These are phyloP conservation scores for Rasamsonia emersonii DNA, from an alignment of 2,329 filamentous ascomycete genomes.

Conservation along the genomic window DNA sequence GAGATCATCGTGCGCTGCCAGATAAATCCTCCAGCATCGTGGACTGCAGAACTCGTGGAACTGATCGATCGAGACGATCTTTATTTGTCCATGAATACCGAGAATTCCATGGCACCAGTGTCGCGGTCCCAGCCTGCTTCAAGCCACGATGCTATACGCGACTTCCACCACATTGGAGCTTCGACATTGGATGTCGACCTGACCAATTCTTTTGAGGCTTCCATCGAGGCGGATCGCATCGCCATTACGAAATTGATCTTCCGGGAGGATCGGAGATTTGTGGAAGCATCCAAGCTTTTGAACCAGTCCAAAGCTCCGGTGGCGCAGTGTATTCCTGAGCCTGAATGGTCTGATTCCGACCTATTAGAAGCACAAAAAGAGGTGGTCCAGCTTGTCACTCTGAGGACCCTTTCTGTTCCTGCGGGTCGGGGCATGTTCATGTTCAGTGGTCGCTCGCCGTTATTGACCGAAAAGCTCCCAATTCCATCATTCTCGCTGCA, in stretches of 20 bases:
- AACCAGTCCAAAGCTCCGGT: conserved; percentile 73
- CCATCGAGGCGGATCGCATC: conserved; percentile 74
- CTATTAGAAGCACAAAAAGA: conserved; percentile 89
- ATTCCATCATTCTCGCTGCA: conserved; percentile 86
- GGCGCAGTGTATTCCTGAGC: conserved; percentile 66
- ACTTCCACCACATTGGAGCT: conserved; percentile 67
- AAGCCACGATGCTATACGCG: conserved; percentile 60
- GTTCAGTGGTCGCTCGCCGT: conserved; percentile 75
- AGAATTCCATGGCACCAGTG: conserved; percentile 28
- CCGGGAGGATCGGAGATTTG: conserved; percentile 78
- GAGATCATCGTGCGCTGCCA: conserved; percentile 82
- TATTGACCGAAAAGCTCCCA: conserved; percentile 85
- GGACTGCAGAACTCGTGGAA: conserved; percentile 62
- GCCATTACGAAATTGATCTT: conserved; percentile 80
- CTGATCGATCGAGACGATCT: conserved; percentile 78
- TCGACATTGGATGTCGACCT: conserved; percentile 40
- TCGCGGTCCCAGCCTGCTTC: conserved; percentile 34
- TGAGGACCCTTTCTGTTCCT: conserved; percentile 80
- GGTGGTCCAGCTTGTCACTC: conserved; percentile 75
- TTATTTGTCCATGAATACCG: conserved; percentile 52
- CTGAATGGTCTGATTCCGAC: conserved; percentile 74
- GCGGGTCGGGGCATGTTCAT: conserved; percentile 80
- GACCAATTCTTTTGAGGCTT: conserved; percentile 60
- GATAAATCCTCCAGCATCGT: conserved; percentile 67
- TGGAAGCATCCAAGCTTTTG: conserved; percentile 77